A percentile compares a stretch with the other conserved stretches of the same genome.
Conservation (phyloP, 2,329 filamentous ascomycete genomes). For the Fusarium sacchari region DNA sequence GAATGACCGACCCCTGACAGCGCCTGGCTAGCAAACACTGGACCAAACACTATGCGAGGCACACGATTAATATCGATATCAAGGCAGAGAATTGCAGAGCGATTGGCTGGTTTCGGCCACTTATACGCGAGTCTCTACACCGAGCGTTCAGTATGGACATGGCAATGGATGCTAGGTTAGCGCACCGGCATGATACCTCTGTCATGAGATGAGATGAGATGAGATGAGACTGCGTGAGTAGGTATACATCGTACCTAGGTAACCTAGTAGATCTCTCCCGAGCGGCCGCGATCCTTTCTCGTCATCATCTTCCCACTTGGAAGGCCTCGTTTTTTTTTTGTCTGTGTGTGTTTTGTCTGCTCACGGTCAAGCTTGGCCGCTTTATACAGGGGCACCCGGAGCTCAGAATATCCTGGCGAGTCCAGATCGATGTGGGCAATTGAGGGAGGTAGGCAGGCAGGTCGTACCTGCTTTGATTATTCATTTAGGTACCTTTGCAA, state of each 20-base stretch:
- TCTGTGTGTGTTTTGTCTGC: background rate
- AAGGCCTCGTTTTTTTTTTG: constrained; percentile 33
- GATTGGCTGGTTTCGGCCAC: constrained; percentile 33
- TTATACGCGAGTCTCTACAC: constrained; percentile 14
- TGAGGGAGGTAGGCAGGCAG: background rate
- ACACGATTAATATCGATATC: background rate
- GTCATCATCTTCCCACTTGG: constrained; percentile 28
- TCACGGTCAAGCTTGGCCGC: background rate
- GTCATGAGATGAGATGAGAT: constrained; percentile 32
- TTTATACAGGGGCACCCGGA: constrained; percentile 12
- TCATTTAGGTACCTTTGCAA: constrained; percentile 14
- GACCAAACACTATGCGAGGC: constrained; percentile 21
- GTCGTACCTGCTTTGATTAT: background rate
- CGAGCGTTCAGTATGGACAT: constrained; percentile 14
- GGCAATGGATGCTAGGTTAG: background rate
- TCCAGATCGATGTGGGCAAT: constrained; percentile 1
- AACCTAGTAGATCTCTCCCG: constrained; percentile 10
- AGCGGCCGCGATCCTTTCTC: constrained; percentile 25
- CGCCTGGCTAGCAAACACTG: constrained; percentile 43
- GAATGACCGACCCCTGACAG: constrained; percentile 19
- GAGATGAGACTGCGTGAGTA: background rate
- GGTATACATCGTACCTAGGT: background rate
- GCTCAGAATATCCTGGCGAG: background rate
- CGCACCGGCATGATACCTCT: constrained; percentile 25
- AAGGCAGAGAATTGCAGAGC: constrained; percentile 13